These are phyloP conservation scores for Immersiella caudata DNA, from an alignment of 495 filamentous ascomycete genomes.

Conservation along the genomic window DNA sequence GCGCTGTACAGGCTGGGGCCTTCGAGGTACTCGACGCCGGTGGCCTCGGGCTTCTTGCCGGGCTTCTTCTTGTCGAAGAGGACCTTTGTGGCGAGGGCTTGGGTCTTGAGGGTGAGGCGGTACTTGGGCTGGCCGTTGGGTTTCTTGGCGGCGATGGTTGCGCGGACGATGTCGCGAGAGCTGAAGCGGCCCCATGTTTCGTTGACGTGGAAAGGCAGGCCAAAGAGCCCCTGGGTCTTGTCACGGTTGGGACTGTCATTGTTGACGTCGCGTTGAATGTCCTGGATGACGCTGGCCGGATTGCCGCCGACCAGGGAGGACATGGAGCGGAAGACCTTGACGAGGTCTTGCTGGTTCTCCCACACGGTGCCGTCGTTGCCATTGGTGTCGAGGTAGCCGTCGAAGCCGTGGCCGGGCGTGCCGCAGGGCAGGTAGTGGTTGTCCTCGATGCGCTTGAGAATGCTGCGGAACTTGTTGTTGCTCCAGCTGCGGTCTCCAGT, in stretches of 20 bases:
- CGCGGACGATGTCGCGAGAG: conserved; percentile 47
- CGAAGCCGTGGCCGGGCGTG: conserved; percentile 55
- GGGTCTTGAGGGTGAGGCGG: conserved; percentile 55
- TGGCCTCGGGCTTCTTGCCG: conserved; percentile 51
- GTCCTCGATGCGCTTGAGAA: conserved; percentile 54
- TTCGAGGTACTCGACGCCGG: conserved; percentile 62
- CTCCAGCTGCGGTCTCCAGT: conserved; percentile 52
- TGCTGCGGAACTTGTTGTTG: conserved; percentile 46
- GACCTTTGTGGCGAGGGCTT: conserved; percentile 62
- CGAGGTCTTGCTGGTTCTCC: conserved; percentile 39
- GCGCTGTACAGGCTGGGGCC: conserved; percentile 62
- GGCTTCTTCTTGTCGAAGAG: conserved; percentile 48
- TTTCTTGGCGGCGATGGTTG: conserved; percentile 51
- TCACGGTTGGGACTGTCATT: conserved; percentile 36
- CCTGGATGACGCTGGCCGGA: conserved; percentile 24
- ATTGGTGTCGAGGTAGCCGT: conserved; percentile 55
- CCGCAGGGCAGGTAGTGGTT: conserved; percentile 53
- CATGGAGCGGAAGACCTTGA: conserved; percentile 40
- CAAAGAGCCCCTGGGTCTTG: conserved; percentile 38
- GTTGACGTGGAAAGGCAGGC: conserved; percentile 42
- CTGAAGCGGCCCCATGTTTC: conserved; percentile 37
- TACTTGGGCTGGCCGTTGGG: conserved; percentile 55
- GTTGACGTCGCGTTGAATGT: conserved; percentile 53
- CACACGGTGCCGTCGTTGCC: conserved; percentile 42
- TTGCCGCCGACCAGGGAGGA: conserved; percentile 26